These are phyloP conservation scores for Entomortierella lignicola DNA, from an alignment of 192 early-diverging fungal species.

Conservation along the genomic window DNA sequence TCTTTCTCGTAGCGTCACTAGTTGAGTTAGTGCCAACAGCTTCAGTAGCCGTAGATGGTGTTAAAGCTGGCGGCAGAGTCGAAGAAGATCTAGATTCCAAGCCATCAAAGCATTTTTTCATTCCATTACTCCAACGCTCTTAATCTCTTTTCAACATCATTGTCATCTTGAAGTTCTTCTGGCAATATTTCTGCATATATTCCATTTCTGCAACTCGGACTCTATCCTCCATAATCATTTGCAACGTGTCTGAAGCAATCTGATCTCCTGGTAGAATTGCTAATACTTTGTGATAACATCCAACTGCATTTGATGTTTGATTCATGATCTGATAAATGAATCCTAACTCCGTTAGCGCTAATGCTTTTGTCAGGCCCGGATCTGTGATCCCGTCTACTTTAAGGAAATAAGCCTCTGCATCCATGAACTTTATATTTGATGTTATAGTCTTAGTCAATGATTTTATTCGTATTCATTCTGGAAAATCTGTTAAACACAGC, in stretches of 20 bases:
- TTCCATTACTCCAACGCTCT: neutral
- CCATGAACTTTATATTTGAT: too few relatives aligned
- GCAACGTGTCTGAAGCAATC: constrained; percentile 53
- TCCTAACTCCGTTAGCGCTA: constrained; percentile 61
- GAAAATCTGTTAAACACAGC: too few relatives aligned
- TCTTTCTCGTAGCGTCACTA: neutral
- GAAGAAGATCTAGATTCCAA: too few relatives aligned
- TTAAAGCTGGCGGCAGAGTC: neutral
- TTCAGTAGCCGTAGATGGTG: neutral
- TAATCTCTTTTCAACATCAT: constrained; percentile 1
- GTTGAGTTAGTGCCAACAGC: neutral
- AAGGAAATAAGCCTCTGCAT: constrained; percentile 35
- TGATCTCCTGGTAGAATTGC: constrained; percentile 52
- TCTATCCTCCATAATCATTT: constrained; percentile 52
- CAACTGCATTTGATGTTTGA: constrained; percentile 61
- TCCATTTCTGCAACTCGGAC: constrained; percentile 21
- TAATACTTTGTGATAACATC: too few relatives aligned
- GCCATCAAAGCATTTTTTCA: too few relatives aligned
- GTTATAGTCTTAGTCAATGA: too few relatives aligned
- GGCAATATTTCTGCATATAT: constrained; percentile 35
- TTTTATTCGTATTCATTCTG: too few relatives aligned
- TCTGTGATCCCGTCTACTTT: constrained; percentile 26
- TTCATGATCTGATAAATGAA: constrained; percentile 69
- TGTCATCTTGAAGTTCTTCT: constrained; percentile 14
- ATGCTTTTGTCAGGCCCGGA: constrained; percentile 37